These are phyloP conservation scores for Phylloporus sp. DNA, from an alignment of 768 basidiomycete species.

Conservation along the genomic window DNA sequence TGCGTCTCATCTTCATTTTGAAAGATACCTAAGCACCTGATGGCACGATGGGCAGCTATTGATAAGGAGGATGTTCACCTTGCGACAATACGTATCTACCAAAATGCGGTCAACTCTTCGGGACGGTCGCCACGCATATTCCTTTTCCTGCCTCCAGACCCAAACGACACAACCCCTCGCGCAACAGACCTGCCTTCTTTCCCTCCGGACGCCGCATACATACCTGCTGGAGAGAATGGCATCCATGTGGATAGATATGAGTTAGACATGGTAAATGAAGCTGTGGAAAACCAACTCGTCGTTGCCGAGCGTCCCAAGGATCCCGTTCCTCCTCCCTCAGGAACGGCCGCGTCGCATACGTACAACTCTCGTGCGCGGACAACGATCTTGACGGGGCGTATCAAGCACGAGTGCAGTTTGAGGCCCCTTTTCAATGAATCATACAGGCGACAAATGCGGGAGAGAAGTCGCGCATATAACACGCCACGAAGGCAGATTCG, in stretches of 20 bases:
- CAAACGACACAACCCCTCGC: constrained; percentile 37
- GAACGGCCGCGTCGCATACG: constrained; percentile 35
- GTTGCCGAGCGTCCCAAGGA: constrained; percentile 79
- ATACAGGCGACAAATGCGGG: constrained; percentile 70
- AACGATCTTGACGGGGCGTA: constrained; percentile 71
- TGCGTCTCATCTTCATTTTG: constrained; percentile 6
- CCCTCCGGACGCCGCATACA: constrained; percentile 26
- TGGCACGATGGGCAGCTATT: constrained; percentile 81
- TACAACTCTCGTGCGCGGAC: constrained; percentile 62
- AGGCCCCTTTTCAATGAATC: constrained; percentile 61
- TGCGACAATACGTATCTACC: constrained; percentile 81
- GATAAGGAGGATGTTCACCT: constrained; percentile 72
- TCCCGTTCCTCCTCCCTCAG: constrained; percentile 36
- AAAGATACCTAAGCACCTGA: constrained; percentile 81
- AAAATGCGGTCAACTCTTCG: constrained; percentile 37
- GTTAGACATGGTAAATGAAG: constrained; percentile 80
- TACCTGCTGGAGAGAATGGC: constrained; percentile 26
- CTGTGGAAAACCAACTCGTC: constrained; percentile 81
- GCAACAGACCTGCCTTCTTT: constrained; percentile 24
- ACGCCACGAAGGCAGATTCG: constrained; percentile 61
- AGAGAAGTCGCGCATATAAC: constrained; percentile 60
- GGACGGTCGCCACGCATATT: constrained; percentile 56
- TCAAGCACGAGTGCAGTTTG: constrained; percentile 77
- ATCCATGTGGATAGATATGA: constrained; percentile 66
- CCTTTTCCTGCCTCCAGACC: constrained; percentile 59